Evolutionary conservation across 345 rosid genomes (phyloP), one percentile per base, ranked within the genome.

Genomic region (Linum lewisii): DNA sequence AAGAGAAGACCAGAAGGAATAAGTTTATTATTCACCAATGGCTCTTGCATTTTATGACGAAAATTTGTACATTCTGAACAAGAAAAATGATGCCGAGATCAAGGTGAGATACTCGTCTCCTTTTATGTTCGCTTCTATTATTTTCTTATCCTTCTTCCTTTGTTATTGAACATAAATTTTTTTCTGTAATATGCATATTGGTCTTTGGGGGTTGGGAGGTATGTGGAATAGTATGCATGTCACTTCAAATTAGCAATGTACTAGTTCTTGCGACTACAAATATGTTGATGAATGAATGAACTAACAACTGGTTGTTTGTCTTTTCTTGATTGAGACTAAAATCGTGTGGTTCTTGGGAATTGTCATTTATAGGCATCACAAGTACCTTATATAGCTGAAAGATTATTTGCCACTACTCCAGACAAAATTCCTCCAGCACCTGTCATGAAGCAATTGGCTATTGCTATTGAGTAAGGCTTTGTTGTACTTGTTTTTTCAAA

Each of bases 371-470:
- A 92, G 96, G 79, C 59, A 37, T 72, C 78, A 59, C 88, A 88
- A 63, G 70, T 81, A 51, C 64, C 73, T 63, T 76, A 70, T 55
- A 54, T 78, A 60, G 38, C 81, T 51, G 95, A 88, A 50, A 67
- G 77, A 69, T 74, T 88, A 62, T 72, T 73, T 67, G 72, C 84
- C 53, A 75, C 72, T 55, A 76, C 80, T 65, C 69, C 71, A 26
- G 82, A 81, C 69, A 74, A 72, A 65, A 83, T 92, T 69, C 96
- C 95, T 77, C 57, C 83, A 29, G 58, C 86, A 59, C 79, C 82
- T 59, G 78, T 82, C 71, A 24, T 88, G 76, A 84, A 84, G 84
- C 98, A 81, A 72, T 75, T 92, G 72, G 93, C 91, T 70, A 59
- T 66, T 70, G 93, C 91, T 51, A 61, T 82, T 23, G 89, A 86